Conservation (phyloP, 108 stramenopile genomes). For the Fistulifera solaris region DNA sequence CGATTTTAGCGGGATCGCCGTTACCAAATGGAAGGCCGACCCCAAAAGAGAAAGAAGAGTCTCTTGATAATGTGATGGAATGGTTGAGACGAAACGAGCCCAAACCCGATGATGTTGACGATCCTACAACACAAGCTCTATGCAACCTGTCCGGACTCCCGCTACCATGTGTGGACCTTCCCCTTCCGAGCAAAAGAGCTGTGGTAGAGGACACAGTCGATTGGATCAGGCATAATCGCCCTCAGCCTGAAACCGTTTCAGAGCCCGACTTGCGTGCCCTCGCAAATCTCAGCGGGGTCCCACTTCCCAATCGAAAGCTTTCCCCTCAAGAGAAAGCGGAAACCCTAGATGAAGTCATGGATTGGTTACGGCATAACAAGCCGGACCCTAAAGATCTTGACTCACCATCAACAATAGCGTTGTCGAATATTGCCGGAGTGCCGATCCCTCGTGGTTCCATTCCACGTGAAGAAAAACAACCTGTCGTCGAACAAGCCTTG, state of each 20-base stretch:
- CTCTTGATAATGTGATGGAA: slow-evolving; percentile 4
- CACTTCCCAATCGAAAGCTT: neutral
- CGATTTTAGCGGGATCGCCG: slow-evolving; percentile 7
- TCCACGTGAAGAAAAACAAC: neutral
- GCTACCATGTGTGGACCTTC: slow-evolving; percentile 10
- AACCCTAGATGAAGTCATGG: slow-evolving; percentile 2
- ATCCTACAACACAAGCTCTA: slow-evolving; percentile 6
- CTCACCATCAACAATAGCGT: slow-evolving; percentile 3
- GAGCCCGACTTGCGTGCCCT: slow-evolving; percentile 4
- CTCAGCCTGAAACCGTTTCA: neutral
- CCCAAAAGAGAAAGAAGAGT: slow-evolving; percentile 6
- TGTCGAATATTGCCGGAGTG: slow-evolving; percentile 3
- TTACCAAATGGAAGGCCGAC: neutral
- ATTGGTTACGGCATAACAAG: slow-evolving; percentile 19
- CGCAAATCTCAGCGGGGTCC: slow-evolving; percentile 6
- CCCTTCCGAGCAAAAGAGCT: slow-evolving; percentile 10
- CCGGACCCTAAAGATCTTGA: slow-evolving; percentile 7
- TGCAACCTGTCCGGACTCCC: slow-evolving; percentile 2
- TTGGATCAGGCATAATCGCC: slow-evolving; percentile 20
- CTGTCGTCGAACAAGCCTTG: slow-evolving; percentile 11
- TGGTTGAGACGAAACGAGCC: slow-evolving; percentile 10
- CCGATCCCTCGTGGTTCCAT: slow-evolving; percentile 1
- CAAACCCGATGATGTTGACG: slow-evolving; percentile 4
- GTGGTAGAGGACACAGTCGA: slow-evolving; percentile 20
- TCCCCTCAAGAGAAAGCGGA: neutral